Base-by-base conservation (phyloP, 768 basidiomycete species). In the Tulasnella sp. region DNA sequence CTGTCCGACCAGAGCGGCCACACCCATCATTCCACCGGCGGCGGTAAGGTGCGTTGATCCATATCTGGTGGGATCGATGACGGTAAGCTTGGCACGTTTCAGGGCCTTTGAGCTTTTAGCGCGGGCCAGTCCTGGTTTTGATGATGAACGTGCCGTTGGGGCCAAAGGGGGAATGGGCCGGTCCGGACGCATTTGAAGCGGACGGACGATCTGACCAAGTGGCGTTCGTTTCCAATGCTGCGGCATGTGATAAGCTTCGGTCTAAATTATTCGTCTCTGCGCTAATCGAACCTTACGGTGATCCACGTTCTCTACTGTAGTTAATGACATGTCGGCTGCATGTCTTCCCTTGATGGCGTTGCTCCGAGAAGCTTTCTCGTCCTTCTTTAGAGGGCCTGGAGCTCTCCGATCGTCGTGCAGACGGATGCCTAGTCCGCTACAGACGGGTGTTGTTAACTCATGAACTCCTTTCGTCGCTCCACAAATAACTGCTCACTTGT, bases 51-150 rank as follows among this genome's bases (percentile, higher is more conserved):
- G 91, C 24, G 87, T 87, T 62, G 92, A 92, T 34, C 90, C 92
- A 87, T 90, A 95, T 74, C 88, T 88, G 21, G 89, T 88, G 81
- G 93, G 91, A 82, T 95, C 94, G 81, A 96, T 94, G 71, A 88
- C 90, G 79, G 87, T 87, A 79, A 89, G 85, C 80, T 92, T 86
- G 1, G 93, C 91, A 24, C 94, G 87, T 12, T 84, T 84, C 0
- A 90, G 89, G n/a, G n/a, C 27, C 24, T 87, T 87, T 78, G 88
- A 88, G 68, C 84, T 79, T 79, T 87, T 86, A 78, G 86, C 88
- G 10, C 34, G 46, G 8, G 24, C 44, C 44, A 7, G 27, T 80
- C 52, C 78, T 79, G 40, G 76, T 31, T 40, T 79, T 39, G 44
- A 39, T 14, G 40, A 31, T 19, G 19, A 31, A 10, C 40, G n/a